Evolutionary conservation across 495 filamentous ascomycete species (phyloP).

Genomic region (Aspergillus mulundensis): DNA sequence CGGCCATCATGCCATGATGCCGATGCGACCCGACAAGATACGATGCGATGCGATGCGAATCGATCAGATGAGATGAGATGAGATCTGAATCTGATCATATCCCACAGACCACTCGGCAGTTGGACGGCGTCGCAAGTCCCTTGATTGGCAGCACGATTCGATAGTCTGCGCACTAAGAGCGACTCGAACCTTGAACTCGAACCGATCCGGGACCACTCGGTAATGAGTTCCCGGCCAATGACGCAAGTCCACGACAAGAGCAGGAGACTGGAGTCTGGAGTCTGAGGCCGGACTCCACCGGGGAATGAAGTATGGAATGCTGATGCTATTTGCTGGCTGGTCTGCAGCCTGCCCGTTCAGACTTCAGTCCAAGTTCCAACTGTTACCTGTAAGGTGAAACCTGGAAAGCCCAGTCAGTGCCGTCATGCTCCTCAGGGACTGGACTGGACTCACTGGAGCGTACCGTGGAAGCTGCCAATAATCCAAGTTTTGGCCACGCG

Average conservation of each 20-base stretch:
- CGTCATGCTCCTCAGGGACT: neutral
- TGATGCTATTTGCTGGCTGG: neutral
- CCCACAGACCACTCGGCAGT: constrained; percentile 4
- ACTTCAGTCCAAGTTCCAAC: neutral
- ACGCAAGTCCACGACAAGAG: neutral
- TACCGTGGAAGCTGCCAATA: neutral
- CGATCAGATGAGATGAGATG: constrained; percentile 19
- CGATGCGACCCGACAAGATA: neutral
- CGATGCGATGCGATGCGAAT: constrained; percentile 3
- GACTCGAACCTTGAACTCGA: neutral
- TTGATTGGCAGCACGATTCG: neutral
- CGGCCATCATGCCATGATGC: neutral
- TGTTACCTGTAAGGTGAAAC: neutral
- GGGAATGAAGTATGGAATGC: neutral
- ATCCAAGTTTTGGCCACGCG: neutral
- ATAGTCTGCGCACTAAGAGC: neutral
- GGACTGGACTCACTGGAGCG: neutral
- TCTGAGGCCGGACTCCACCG: neutral
- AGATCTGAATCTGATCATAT: constrained; percentile 11
- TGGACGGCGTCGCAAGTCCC: neutral
- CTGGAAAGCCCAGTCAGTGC: neutral
- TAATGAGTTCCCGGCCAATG: neutral
- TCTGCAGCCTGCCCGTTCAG: neutral
- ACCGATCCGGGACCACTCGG: neutral
- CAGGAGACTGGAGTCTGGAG: neutral